Evolutionary conservation across 163 green algal genomes (phyloP), one percentile per base, ranked within the genome.

Genomic region (Prototheca wickerhamii): DNA sequence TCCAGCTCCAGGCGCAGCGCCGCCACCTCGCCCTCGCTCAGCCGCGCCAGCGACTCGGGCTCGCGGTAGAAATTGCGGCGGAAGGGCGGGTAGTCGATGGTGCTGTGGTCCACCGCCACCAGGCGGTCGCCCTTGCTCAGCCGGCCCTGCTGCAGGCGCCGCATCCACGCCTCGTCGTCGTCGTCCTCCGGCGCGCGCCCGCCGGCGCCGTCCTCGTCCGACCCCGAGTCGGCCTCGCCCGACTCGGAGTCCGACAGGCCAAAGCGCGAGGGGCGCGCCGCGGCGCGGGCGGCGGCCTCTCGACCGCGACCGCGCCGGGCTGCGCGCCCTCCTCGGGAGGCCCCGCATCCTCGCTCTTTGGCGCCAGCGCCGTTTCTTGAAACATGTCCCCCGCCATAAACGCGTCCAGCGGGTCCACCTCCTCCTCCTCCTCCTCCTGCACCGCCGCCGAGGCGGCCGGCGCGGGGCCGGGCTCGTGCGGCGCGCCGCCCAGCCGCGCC

Each of bases 21-120:
- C 3, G 78, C 76, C 55, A 95, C 84, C 67, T 96, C 80, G 30
- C 74, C 76, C 0, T 82, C 66, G 8, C 61, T 87, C 85, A 97
- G 88, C 37, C 70, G 72, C 2, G 79, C 68, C 40, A 96, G 68
- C 65, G 91, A 86, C 12, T 81, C 74, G 10, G 89, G 80, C 80
- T 97, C 92, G 34, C 92, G 95, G 80, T 97, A 98, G 69, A 98
- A 97, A 68, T 89, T 84, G 53, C 81, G 68, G 53, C 85, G 73
- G 83, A 97, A 96, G 52, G 87, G 76, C 20, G 74, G 65, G 77
- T 96, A 98, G 26, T 79, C 61, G n/a, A 97, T 83, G 26, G 70
- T 73, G 58, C 57, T 63, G 62, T 97, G 91, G 74, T 96, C 88
- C 8, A 92, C 82, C 26, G 77, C 61, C 28, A 68, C 78, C 65